These are phyloP conservation scores for Aspergillus jensenii DNA, from an alignment of 2,329 filamentous ascomycete species.

Conservation along the genomic window DNA sequence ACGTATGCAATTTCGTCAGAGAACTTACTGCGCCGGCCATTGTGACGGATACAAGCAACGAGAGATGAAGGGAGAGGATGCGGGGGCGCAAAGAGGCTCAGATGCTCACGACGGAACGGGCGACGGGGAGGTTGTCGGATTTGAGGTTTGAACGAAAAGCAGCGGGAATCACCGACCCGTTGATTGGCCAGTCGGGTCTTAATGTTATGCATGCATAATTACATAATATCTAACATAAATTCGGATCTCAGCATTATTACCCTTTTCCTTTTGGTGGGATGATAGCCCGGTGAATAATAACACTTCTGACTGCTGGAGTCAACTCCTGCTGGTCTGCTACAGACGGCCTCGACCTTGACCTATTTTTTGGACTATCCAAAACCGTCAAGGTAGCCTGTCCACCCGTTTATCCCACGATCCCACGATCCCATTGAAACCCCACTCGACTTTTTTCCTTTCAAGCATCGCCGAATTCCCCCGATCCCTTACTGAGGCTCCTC, in stretches of 20 bases:
- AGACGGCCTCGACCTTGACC: neutral
- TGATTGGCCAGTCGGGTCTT: slow-evolving; percentile 34
- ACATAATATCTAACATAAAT: slow-evolving; percentile 18
- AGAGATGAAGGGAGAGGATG: slow-evolving; percentile 21
- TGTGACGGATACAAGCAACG: slow-evolving; percentile 36
- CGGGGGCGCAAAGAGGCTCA: slow-evolving; percentile 20
- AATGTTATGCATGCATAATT: slow-evolving; percentile 22
- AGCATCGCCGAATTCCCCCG: neutral
- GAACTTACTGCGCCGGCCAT: slow-evolving; percentile 59
- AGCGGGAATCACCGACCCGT: slow-evolving; percentile 39
- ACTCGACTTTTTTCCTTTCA: neutral
- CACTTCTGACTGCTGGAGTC: neutral
- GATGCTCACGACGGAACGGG: slow-evolving; percentile 16
- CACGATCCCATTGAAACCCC: neutral
- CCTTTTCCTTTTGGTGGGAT: neutral
- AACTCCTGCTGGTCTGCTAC: neutral
- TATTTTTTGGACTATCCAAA: neutral
- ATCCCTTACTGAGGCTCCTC: neutral
- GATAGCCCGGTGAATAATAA: neutral
- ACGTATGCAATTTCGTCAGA: slow-evolving; percentile 29
- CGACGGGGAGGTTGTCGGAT: slow-evolving; percentile 29
- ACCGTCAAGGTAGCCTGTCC: neutral
- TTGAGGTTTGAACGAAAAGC: slow-evolving; percentile 27
- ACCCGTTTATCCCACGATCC: neutral
- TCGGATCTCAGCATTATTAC: neutral